Evolutionary conservation across 352 stramenopile genomes (phyloP), one percentile per base, ranked within the genome.

Genomic region (Globisporangium iwayamae): DNA sequence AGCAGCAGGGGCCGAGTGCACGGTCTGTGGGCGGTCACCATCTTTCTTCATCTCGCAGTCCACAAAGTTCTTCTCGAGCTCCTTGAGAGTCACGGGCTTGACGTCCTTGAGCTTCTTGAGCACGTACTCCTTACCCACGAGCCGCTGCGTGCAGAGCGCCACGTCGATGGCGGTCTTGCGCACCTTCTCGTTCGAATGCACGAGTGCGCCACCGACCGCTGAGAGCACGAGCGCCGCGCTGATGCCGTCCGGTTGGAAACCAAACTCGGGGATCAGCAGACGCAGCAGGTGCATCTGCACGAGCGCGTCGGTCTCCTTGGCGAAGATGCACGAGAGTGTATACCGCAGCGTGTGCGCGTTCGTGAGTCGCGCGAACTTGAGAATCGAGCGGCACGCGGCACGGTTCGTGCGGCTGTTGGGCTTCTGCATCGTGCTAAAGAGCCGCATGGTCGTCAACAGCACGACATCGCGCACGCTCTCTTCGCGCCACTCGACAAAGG

Each of bases 271-370:
- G 14, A 93, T 71, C 10, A 94, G 57, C 39, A 93, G 71, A 1
- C 81, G 80, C 47, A 94, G 72, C 57, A 94, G 56, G 65, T 94
- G 86, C 82, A 94, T 93, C 68, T 93, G 85, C 56, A 92, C 83
- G 45, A 87, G 76, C 14, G 74, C 61, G 32, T 91, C 80, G 14
- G 79, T 85, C 20, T 94, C 83, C 11, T 80, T 81, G 20, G 76
- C 70, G 67, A 92, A 90, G 8, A 94, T 70, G 54, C 83, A 92
- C 41, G 81, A 89, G 22, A 92, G 69, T 28, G 81, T 81, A 54
- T 89, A 90, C 39, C 81, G 75, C 60, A 94, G 75, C 18, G 81
- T 83, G 53, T 92, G 81, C 13, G 79, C 73, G 41, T 81, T 91
- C 0, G 76, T 70, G 8, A 94, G 64, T 8, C 85, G 72, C 25